Evolutionary conservation across 768 basidiomycete species (phyloP), one percentile per base, ranked within the genome.

Genomic region (Hericium alpestre): DNA sequence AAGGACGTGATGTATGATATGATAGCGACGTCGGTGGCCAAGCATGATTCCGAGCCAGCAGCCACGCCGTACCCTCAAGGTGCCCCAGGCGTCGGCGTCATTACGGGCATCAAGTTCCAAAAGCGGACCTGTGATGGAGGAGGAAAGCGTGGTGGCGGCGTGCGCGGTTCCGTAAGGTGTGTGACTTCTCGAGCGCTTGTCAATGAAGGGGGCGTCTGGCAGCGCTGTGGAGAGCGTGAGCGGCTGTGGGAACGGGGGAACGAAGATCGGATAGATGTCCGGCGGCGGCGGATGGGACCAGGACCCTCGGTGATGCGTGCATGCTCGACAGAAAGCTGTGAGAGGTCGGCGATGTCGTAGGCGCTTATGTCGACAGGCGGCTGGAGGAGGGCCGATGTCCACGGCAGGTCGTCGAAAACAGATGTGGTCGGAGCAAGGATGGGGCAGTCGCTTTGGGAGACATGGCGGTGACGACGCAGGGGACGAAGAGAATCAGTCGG

Each of bases 231-330:
- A 56, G 12, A 56, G 53, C 22, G 53, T 52, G 18, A 57, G 38
- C 16, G 47, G 57, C 38, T 58, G 53, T 38, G 54, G 40, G 55
- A 15, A 20, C 60, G 54, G 38, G 57, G 50, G 20, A 59, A 38
- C 22, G 56, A 58, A 2, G 57, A 58, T 11, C 54, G 54, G 18
- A 37, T 18, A 20, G 47, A 48, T 16, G 55, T 38, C 50, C 61
- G 62, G n/a, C 55, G 62, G 41, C 60, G 60, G 9, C 62, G 62
- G 32, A 61, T 60, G 9, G 62, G 62, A 10, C 62, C 62, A 38
- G 54, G 54, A 25, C 51, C 57, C 13, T 37, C 25, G 15, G 56
- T 22, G 22, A 38, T 41, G 32, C 51, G 48, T 52, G 61, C 53
- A 38, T 23, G 20, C 3, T 53, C 59, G 9, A 56, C 54, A 11